Evolutionary conservation across 129 eudicot genomes (phyloP), one percentile per base, ranked within the genome.

Genomic region (Oenanthe sinensis): DNA sequence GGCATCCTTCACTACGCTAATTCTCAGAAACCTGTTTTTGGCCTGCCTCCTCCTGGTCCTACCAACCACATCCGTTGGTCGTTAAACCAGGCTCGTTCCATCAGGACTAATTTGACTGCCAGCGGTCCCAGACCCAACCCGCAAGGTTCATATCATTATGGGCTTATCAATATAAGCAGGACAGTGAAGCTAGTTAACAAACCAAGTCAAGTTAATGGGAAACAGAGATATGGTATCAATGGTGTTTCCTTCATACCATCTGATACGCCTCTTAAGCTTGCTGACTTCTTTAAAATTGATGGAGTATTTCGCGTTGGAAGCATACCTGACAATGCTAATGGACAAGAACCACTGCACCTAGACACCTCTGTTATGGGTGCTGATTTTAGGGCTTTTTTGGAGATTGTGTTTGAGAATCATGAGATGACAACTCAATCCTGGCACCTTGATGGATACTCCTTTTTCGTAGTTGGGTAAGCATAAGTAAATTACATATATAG

Each of bases 381-480:
- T 4, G 86, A 87, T 71, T 80, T 85, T 80, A 84, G 78, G 52
- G 58, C 83, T 4, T 87, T 87, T 50, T 67, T 87, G 20, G 91
- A 87, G 78, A 84, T 87, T 13, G 91, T 87, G 40, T 87, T 87
- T 49, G 88, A 87, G 74, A 87, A 87, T 79, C 75, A 75, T 1
- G 88, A 85, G 37, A 77, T 6, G 44, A 85, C 83, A 22, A 45
- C 83, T 13, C 91, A 85, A 62, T 82, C 81, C 73, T 87, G 86
- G 86, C 91, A 87, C 80, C 91, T 87, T 71, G 91, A 87, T 75
- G 91, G 91, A 33, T 82, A 85, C 68, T 37, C 82, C 14, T 43
- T 94, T 90, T 94, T 89, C 48, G 98, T 94, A 15, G 98, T 94
- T 12, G 97, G 98, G 98, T 54, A 50, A 28, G 52, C 22, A 71